These are phyloP conservation scores for Penicillium fimorum DNA, from an alignment of 495 filamentous ascomycete genomes.

Conservation along the genomic window DNA sequence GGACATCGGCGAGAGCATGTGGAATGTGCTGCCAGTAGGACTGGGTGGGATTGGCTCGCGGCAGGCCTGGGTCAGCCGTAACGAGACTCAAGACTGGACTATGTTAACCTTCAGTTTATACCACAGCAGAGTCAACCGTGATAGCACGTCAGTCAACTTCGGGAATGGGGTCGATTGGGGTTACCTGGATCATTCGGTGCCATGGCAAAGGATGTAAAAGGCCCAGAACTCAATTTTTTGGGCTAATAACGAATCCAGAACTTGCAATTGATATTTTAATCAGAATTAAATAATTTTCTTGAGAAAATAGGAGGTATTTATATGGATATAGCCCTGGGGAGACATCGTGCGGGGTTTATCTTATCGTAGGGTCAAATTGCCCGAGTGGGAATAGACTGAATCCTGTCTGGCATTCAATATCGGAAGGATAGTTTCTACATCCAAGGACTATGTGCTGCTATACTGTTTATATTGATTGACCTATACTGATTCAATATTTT, in stretches of 20 bases:
- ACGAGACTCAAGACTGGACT: slow-evolving; percentile 19
- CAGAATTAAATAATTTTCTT: not conserved
- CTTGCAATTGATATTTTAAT: not conserved
- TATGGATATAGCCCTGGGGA: not conserved
- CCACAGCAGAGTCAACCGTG: not conserved
- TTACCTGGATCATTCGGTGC: slow-evolving; percentile 4
- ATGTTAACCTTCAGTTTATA: slow-evolving; percentile 4
- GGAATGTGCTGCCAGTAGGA: slow-evolving; percentile 73
- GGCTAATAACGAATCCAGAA: not conserved
- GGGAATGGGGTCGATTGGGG: not conserved
- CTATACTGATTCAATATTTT: not conserved
- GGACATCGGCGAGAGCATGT: slow-evolving; percentile 52
- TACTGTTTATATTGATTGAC: not conserved
- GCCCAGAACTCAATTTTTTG: not conserved
- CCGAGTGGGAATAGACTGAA: slow-evolving; percentile 13
- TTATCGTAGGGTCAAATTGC: slow-evolving; percentile 21
- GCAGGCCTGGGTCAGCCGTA: slow-evolving; percentile 42
- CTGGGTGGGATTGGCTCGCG: slow-evolving; percentile 56
- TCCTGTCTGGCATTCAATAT: not conserved
- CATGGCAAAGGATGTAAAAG: not conserved
- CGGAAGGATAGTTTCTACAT: not conserved
- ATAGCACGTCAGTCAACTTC: not conserved
- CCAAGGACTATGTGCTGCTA: too few relatives aligned
- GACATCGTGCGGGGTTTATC: slow-evolving; percentile 27
- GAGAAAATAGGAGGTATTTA: not conserved